Base-by-base conservation (phyloP, 1,284 basidiomycete genomes). In the Malassezia japonica region DNA sequence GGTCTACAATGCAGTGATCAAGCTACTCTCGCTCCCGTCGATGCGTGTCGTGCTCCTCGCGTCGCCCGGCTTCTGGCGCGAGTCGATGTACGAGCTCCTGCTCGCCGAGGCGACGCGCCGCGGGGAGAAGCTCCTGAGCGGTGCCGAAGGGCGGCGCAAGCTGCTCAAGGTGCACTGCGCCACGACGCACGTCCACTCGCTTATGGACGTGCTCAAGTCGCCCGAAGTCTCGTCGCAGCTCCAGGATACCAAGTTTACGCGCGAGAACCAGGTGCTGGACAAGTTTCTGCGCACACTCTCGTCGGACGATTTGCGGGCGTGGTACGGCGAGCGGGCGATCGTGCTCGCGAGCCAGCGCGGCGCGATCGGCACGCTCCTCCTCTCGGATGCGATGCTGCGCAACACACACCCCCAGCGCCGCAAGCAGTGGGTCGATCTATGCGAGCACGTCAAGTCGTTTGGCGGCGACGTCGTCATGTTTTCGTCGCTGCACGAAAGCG, bases 401-500 rank as follows among this genome's bases (percentile, higher is more conserved):
- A 60, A 62, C 9, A 59, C 66, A 6, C 71, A 74, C 34, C 71
- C 72, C 9, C 46, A 52, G 25, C 55, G 65, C 18, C 62, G 72
- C 21, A 70, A 68, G 83, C 75, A 80, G 70, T 98, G 89, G 68
- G 91, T 99, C 32, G 77, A 78, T 40, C 78, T 98, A 48, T 89
- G 94, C 1, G 92, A 98, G 73, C 82, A 82, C 34, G 89, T 95
- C 15, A 82, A 86, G 58, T 79, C 82, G 41, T 87, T 86, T 59
- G 88, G 90, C 25, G 94, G 84, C 32, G 89, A 96, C 70, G 89
- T 90, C 4, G 77, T 95, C 38, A 90, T 96, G 60, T 98, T 98
- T 74, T 94, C 89, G 6, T 92, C 87, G 65, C 95, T 98, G 92
- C 94, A 99, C 73, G 92, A 98, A 74, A 88, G 86, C 23, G 94